These are phyloP conservation scores for Sphaerulina vaccinii DNA, from an alignment of 2,329 filamentous ascomycete species.

Conservation along the genomic window DNA sequence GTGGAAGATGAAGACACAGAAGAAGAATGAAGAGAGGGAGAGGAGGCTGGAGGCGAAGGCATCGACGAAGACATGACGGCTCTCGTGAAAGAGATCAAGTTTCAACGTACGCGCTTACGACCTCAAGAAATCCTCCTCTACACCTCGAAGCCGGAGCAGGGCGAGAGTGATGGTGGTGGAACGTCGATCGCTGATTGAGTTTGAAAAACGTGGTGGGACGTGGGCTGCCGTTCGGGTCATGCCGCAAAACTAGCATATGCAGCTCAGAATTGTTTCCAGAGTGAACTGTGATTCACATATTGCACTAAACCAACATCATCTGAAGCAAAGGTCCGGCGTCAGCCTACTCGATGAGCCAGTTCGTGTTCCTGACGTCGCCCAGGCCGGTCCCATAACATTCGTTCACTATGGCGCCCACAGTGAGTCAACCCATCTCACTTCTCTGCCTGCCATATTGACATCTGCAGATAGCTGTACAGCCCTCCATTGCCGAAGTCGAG, in stretches of 20 bases:
- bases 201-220: background rate
- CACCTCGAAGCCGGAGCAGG: background rate
- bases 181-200: background rate
- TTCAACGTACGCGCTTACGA: conserved; percentile 8
- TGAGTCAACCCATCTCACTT: conserved; percentile 4
- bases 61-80: conserved; percentile 15
- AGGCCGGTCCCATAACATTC: conserved; percentile 31
- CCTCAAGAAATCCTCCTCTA: conserved; percentile 5
- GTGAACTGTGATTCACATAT: too few relatives aligned
- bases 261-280: too few relatives aligned
- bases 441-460: conserved; percentile 10
- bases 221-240: background rate
- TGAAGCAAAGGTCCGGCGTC: conserved; percentile 9
- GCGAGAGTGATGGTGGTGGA: conserved; percentile 1
- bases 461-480: conserved; percentile 51
- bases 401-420: conserved; percentile 16
- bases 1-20: conserved; percentile 17
- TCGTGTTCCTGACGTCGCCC: conserved; percentile 37
- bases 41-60: conserved; percentile 16
- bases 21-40: conserved; percentile 18
- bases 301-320: background rate
- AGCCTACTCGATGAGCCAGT: conserved; percentile 20
- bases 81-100: conserved; percentile 12
- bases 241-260: background rate
- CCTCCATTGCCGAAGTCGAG: conserved; percentile 60